Conservation (phyloP, 768 basidiomycete species). For the Boletus speciosus region DNA sequence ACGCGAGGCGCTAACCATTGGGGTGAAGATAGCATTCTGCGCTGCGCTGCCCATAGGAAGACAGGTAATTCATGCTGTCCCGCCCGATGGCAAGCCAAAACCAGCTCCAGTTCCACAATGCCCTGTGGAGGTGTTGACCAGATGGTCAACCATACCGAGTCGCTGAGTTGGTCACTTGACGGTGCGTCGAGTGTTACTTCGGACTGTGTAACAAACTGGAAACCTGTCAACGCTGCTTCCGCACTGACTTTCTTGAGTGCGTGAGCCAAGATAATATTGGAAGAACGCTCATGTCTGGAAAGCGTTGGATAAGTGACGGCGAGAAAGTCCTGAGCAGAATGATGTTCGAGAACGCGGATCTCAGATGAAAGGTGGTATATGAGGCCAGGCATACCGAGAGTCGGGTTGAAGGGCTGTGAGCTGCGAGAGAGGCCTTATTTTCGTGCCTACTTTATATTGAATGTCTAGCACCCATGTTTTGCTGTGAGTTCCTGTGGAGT, state of each 20-base stretch:
- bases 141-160: conserved; percentile 48
- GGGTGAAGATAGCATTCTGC: conserved; percentile 20
- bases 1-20: conserved; percentile 35
- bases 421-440: neutral
- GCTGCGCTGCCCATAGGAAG: conserved; percentile 46
- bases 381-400: conserved; percentile 30
- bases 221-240: conserved; percentile 37
- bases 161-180: conserved; percentile 18
- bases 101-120: conserved; percentile 37
- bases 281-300: conserved; percentile 41
- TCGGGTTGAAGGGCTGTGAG: neutral
- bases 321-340: conserved; percentile 40
- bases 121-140: conserved; percentile 38
- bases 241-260: conserved; percentile 42
- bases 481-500: conserved; percentile 23
- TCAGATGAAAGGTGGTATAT: conserved; percentile 18
- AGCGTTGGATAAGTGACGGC: conserved; percentile 40
- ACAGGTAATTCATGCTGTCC: conserved; percentile 47
- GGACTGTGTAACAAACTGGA: conserved; percentile 32
- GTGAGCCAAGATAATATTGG: conserved; percentile 52
- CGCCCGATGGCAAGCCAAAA: conserved; percentile 46
- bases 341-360: conserved; percentile 37
- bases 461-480: neutral
- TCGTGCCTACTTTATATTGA: conserved; percentile 7
- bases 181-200: conserved; percentile 32